Evolutionary conservation across 495 filamentous ascomycete genomes (phyloP).

Genomic region (Podospora bellae-mahoneyi): DNA sequence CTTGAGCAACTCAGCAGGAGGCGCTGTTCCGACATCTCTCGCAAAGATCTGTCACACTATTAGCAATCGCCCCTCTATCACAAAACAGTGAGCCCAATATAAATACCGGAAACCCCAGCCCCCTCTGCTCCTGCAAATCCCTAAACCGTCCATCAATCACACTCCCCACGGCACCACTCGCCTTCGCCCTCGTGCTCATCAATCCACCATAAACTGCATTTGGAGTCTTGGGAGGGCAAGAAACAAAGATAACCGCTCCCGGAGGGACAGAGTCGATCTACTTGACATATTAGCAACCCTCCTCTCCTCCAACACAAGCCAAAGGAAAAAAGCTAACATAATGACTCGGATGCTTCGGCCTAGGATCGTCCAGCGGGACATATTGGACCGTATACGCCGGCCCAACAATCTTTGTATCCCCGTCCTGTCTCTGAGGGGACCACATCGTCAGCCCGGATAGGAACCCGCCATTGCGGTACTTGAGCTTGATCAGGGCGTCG

Average conservation of each 20-base stretch:
- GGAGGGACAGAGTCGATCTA: slow-evolving; percentile 54
- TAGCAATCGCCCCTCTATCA: slow-evolving; percentile 10
- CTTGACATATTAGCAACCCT: neutral
- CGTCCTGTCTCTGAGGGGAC: slow-evolving; percentile 51
- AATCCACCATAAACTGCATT: slow-evolving; percentile 60
- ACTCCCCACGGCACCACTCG: slow-evolving; percentile 41
- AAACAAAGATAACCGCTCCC: slow-evolving; percentile 55
- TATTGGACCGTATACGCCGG: slow-evolving; percentile 58
- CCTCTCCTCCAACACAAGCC: neutral
- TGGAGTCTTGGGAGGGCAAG: slow-evolving; percentile 47
- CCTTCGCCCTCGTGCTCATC: slow-evolving; percentile 54
- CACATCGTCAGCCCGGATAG: slow-evolving; percentile 56
- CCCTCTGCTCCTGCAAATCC: slow-evolving; percentile 58
- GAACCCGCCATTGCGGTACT: slow-evolving; percentile 54
- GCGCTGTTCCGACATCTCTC: slow-evolving; percentile 51
- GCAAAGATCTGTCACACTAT: slow-evolving; percentile 44
- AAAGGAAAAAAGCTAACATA: slow-evolving; percentile 39
- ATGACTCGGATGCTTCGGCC: slow-evolving; percentile 44
- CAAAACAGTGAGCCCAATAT: neutral
- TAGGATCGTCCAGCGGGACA: slow-evolving; percentile 43
- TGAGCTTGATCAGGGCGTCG: slow-evolving; percentile 49
- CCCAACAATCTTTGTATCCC: slow-evolving; percentile 53
- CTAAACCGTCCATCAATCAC: slow-evolving; percentile 59
- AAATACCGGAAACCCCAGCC: slow-evolving; percentile 45
- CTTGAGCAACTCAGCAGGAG: slow-evolving; percentile 44